Base-by-base conservation (phyloP, 805 yeast genomes). In the Barnettozyma populi region DNA sequence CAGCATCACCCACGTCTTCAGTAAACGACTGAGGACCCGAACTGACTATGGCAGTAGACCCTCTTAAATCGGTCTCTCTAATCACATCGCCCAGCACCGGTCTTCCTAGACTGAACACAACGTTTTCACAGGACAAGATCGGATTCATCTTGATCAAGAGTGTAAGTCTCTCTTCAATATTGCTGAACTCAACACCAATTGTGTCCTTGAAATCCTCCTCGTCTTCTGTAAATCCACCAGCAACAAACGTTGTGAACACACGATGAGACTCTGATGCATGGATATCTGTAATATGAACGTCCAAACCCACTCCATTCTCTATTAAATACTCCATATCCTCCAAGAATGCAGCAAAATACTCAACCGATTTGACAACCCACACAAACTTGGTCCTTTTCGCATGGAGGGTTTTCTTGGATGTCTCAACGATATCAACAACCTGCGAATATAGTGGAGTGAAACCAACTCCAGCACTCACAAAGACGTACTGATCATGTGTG, bases 21-120 rank as follows among this genome's bases (percentile, higher is more conserved):
- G 73, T 80, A 70, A 82, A 74, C 2, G 65, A 36, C 9, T 74
- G 70, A 39, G 84, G 86, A 3, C 90, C 90, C 67, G 89, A 82
- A 13, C 78, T 68, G 14, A 82, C 65, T 41, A 84, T 57, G 66
- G 2, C 76, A 70, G 48, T 73, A 52, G 37, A 81, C 62, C 8
- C 76, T 72, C 4, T 44, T n/a, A 69, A 57, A 21, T 53, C 54
- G 5, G 46, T 52, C 18, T 36, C 32, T 32, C 47, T 37, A 5
- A 57, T 53, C 20, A 57, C 35, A 1, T 42, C 41, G 0, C 40
- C 14, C 2, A 50, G 31, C 14, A 31, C 18, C 11, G 60, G 60
- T 54, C 53, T 57, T 45, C 23, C 39, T 2, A 36, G 18, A 1
- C 39, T 10, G 29, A 54, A 21, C n/a, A 13, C 32, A 36, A 44